Base-by-base conservation (phyloP, 2,329 filamentous ascomycete genomes). In the Trichoderma oligosporum region DNA sequence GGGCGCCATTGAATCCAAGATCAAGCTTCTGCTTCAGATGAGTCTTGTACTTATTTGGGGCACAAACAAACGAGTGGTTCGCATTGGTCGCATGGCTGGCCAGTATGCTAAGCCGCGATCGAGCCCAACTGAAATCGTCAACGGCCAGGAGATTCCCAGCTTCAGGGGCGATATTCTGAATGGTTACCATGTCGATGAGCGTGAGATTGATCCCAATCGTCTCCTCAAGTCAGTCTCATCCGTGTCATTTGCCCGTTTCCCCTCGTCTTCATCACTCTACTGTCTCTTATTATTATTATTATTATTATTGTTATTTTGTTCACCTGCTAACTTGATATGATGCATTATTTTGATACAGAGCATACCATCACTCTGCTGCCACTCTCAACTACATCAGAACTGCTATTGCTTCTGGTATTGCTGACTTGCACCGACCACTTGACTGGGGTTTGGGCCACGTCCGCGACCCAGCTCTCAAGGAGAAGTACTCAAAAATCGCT, bases 161-260 rank as follows among this genome's bases (percentile, higher is more conserved):
- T 99, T 97, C 80, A 82, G 94, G 52, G 94, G 94, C 14, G 94
- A 99, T 66, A 97, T 97, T 60, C 80, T 99, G 62, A 99, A 99
- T 69, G 93, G 93, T 24, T 96, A 87, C 74, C 82, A 84, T 35
- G 75, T 84, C 0, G 83, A 87, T n/a, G 84, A 92, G 62, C 79
- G 94, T 56, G 82, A 82, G 36, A 86, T 96, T 31, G 91, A 97
- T 68, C 93, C 94, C 1, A 82, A 83, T 48, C 83, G 94, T 36
- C 81, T 99, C 7, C 88, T 97, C 36, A 85, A 78, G 80, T 84
- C 68, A 67, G 75, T 68, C 5, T 12, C 33, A 7, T 38, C 24
- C 7, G 20, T 16, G 27, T 11, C 27, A 11, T 35, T 18, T n/a
- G 8, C 12, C 3, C 29, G 31, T 36, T n/a, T 12, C 8, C 22